These are phyloP conservation scores for Cucumis melo DNA, from an alignment of 306 rosid species.

Conservation along the genomic window DNA sequence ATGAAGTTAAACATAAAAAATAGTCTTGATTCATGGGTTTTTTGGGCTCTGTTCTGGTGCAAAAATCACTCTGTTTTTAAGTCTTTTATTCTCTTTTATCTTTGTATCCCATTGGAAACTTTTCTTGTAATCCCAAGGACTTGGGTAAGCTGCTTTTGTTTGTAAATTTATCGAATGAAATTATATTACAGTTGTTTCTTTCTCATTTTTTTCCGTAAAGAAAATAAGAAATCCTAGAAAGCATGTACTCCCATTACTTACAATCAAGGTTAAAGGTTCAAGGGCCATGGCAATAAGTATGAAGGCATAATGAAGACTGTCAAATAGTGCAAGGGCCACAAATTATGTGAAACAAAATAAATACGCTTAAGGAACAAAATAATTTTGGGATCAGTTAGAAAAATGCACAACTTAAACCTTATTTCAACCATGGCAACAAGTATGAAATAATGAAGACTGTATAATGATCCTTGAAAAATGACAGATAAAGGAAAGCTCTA, in stretches of 20 bases:
- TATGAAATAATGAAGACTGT: neutral
- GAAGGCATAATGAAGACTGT: too few species aligned
- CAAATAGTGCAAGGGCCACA: neutral
- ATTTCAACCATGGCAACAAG: neutral
- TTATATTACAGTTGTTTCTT: neutral
- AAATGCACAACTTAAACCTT: neutral
- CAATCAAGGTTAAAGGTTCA: neutral
- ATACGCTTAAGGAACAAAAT: neutral
- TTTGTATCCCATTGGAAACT: neutral
- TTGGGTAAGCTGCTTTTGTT: neutral
- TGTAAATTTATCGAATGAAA: neutral
- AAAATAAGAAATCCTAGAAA: neutral
- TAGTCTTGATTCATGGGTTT: neutral
- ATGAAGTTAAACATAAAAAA: too few species aligned
- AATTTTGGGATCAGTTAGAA: neutral
- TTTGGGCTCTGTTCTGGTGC: neutral
- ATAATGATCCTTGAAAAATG: conserved; percentile 8
- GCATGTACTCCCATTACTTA: neutral
- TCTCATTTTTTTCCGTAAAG: neutral
- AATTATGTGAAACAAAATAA: neutral
- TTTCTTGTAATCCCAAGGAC: neutral
- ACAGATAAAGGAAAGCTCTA: neutral
- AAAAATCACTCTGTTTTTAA: too few species aligned
- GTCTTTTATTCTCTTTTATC: neutral
- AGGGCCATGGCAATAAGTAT: too few species aligned